Evolutionary conservation across 352 stramenopile genomes (phyloP).

Genomic region (Globisporangium splendens): DNA sequence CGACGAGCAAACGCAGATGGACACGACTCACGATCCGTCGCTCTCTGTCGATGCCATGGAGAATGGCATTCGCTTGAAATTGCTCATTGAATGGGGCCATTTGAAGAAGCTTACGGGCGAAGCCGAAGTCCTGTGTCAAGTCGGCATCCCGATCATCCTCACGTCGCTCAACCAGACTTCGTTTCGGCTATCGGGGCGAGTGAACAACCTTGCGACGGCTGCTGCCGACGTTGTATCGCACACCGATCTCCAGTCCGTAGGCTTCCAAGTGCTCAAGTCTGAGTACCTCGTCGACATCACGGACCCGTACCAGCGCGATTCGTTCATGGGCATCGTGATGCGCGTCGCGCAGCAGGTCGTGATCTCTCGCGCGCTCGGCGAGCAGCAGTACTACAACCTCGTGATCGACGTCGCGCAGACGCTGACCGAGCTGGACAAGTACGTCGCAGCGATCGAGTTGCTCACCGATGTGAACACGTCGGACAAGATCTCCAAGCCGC

Average conservation of each 20-base stretch:
- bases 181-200: constrained; percentile 60
- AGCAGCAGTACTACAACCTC: constrained; percentile 73
- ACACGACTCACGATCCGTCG: constrained; percentile 61
- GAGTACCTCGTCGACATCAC: constrained; percentile 82
- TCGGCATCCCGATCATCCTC: constrained; percentile 80
- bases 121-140: constrained; percentile 74
- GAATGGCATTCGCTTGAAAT: constrained; percentile 73
- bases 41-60: constrained; percentile 85
- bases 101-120: constrained; percentile 68
- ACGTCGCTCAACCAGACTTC: constrained; percentile 79
- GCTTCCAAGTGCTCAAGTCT: constrained; percentile 78
- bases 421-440: constrained; percentile 76
- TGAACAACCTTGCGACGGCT: constrained; percentile 52
- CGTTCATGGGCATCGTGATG: constrained; percentile 84
- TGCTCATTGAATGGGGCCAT: constrained; percentile 77
- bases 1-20: constrained; percentile 48
- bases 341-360: constrained; percentile 80
- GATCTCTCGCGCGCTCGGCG: constrained; percentile 63
- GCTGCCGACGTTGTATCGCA: constrained; percentile 54
- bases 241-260: constrained; percentile 58
- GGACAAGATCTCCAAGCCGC: constrained; percentile 73
- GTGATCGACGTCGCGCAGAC: constrained; percentile 79
- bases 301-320: constrained; percentile 66
- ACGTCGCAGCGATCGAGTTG: constrained; percentile 80
- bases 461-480: constrained; percentile 86